These are phyloP conservation scores for Zasmidium cellare DNA, from an alignment of 2,329 filamentous ascomycete genomes.

Conservation along the genomic window DNA sequence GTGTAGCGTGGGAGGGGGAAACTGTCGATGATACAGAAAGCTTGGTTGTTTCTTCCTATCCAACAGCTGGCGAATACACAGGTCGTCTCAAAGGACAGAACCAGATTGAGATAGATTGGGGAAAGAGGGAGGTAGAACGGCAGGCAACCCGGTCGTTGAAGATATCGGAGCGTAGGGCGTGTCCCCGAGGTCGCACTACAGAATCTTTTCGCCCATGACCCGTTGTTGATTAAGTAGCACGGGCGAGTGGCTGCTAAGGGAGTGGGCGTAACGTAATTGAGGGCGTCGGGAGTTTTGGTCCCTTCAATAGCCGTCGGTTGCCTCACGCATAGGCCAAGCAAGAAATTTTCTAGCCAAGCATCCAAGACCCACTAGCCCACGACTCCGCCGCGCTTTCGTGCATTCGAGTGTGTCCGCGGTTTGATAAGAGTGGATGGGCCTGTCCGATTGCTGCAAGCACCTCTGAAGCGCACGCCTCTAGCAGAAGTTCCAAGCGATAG, in stretches of 20 bases:
- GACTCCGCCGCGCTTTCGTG: background rate
- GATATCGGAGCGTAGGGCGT: background rate
- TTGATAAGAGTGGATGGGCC: conserved; percentile 5
- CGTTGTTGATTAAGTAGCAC: conserved; percentile 5
- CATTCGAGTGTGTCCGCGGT: background rate
- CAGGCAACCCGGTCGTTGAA: background rate
- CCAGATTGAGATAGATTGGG: background rate
- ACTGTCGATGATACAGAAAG: conserved; percentile 9
- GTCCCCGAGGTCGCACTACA: background rate
- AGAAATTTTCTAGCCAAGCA: conserved; percentile 3
- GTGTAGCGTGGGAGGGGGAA: background rate
- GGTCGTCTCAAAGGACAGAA: too few species aligned
- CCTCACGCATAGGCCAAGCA: background rate
- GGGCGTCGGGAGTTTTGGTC: background rate
- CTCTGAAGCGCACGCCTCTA: background rate
- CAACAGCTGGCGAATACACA: background rate
- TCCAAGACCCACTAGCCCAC: background rate
- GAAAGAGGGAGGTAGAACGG: background rate
- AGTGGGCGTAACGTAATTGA: conserved; percentile 4
- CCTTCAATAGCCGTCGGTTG: conserved; percentile 1
- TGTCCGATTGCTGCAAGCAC: background rate
- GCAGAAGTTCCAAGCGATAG: conserved; percentile 9
- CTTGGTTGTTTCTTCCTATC: conserved; percentile 10
- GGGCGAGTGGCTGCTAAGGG: background rate
- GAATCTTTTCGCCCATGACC: background rate